Base-by-base conservation (phyloP, 768 basidiomycete species). In the Termitomyces titanicus region DNA sequence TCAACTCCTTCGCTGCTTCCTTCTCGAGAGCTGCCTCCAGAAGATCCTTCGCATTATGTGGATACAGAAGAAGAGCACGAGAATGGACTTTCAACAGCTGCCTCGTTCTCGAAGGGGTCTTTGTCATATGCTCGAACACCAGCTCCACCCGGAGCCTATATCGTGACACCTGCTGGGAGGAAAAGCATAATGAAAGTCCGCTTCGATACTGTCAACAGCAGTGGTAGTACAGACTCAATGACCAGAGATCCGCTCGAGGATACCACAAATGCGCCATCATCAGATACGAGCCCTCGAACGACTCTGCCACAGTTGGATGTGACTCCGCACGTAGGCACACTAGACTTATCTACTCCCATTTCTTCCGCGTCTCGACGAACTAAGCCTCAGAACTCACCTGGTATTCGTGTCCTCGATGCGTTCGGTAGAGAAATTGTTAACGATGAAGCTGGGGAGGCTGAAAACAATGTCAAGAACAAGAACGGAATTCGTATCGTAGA, bases 111-210 rank as follows among this genome's bases (percentile, higher is more conserved):
- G 10, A 76, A 79, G 60, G 76, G 75, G 27, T 71, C 67, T 10
- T 69, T 77, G 6, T 66, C 81, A 11, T 74, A 81, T 22, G 55
- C 71, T 17, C 79, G 79, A 54, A 89, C 86, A 0, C 87, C 88
- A 39, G 82, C 76, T n/a, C 80, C 79, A 3, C 87, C 88, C 18
- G 88, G 88, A 37, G 86, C 77, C 38, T 89, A 86, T 85, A 58
- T 78, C 44, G 68, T 71, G 2, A 88, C 88, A 13, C 85, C 88
- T 3, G 76, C 74, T 3, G 51, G 70, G 18, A 73, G 78, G 61
- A 88, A 83, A 66, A 83, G 81, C 56, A 72, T 84, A 24, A 66
- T 85, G 57, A 88, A 87, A 66, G 89, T 92, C 51, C 83, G 89
- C 39, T 92, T 92, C 61, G 83, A 90, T 59, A 73, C 77, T 61